Evolutionary conservation across 768 basidiomycete genomes (phyloP), one percentile per base, ranked within the genome.

Genomic region (Pholiota microspora): DNA sequence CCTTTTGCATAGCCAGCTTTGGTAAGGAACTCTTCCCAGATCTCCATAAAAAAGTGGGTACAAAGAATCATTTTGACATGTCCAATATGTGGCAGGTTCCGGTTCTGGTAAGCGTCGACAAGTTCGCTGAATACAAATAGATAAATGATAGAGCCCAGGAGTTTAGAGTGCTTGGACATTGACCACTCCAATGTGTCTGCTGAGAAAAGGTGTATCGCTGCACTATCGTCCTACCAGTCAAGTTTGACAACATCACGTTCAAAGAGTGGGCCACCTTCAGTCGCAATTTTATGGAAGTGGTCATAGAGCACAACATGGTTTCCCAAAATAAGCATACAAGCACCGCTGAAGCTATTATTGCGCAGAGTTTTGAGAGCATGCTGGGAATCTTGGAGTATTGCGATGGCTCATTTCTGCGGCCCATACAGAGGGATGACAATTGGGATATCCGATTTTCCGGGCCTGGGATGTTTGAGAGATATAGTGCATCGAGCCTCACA

Each of bases 201-300:
- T 6, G 69, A 71, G 54, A 76, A 74, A 0, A 77, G 63, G 0
- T 72, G 67, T 4, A 65, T 53, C 0, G 75, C 75, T 0, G 77
- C 77, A 59, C 65, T 64, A 54, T 79, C 75, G 53, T 78, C 77
- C 59, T 79, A 77, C 0, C 69, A 57, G 47, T 78, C 74, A 0
- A 74, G 27, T 36, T 71, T 72, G 12, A 69, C 64, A 2, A 77
- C 69, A 58, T 71, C 69, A 3, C 64, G 64, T 9, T 7, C 34
- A 47, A 67, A 5, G 66, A 57, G 13, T 52, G 55, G 15, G 35
- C 38, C 13, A 57, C n/a, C n/a, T n/a, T n/a, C n/a, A n/a, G n/a
- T 55, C 10, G 45, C 62, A 18, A 70, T 50, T 0, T 55, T 38
- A 0, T 52, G 60, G 8, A 72, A 59, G 12, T 65, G 63, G 1